A percentile compares a stretch with the other conserved stretches of the same genome.
phyloP scores from a whole-genome alignment of 2,329 filamentous ascomycete species.

The Exophiala sp. region DNA sequence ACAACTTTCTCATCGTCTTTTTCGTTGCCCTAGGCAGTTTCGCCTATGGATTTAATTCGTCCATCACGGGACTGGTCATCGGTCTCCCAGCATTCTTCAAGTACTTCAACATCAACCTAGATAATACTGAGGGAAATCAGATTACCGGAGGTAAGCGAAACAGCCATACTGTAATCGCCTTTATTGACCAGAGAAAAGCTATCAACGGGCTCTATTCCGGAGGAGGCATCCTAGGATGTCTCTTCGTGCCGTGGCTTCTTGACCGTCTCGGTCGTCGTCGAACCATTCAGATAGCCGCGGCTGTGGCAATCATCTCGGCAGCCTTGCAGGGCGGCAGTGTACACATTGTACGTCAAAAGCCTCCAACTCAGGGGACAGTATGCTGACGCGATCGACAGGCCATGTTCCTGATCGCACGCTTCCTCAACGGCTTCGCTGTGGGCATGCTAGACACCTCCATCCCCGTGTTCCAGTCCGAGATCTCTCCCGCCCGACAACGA shows the following conservation, averaged over 20 bases:
- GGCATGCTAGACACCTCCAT: slow-evolving; percentile 10
- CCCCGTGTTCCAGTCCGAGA: slow-evolving; percentile 7
- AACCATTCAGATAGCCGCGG: slow-evolving; percentile 7
- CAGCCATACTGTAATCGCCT: background rate
- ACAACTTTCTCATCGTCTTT: slow-evolving; percentile 12
- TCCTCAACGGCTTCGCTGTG: slow-evolving; percentile 8
- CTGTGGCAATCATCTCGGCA: slow-evolving; percentile 6
- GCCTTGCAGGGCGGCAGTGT: slow-evolving; percentile 11
- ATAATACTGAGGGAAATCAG: slow-evolving; percentile 6
- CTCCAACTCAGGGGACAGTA: background rate
- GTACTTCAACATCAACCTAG: slow-evolving; percentile 40
- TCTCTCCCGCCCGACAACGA: slow-evolving; percentile 9
- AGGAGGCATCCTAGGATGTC: slow-evolving; percentile 10
- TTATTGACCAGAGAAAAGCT: background rate
- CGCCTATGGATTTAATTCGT: slow-evolving; percentile 18
- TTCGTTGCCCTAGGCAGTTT: slow-evolving; percentile 17
- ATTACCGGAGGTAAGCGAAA: background rate
- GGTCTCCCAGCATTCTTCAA: slow-evolving; percentile 8
- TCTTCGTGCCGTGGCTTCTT: slow-evolving; percentile 7
- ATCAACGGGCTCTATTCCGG: slow-evolving; percentile 12
- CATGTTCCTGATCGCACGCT: slow-evolving; percentile 14
- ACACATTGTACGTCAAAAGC: slow-evolving; percentile 1
- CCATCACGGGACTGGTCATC: slow-evolving; percentile 14
- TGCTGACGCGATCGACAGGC: background rate
- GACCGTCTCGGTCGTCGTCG: slow-evolving; percentile 4